These are phyloP conservation scores for Colletotrichum navitas DNA, from an alignment of 2,329 filamentous ascomycete genomes.

Conservation along the genomic window DNA sequence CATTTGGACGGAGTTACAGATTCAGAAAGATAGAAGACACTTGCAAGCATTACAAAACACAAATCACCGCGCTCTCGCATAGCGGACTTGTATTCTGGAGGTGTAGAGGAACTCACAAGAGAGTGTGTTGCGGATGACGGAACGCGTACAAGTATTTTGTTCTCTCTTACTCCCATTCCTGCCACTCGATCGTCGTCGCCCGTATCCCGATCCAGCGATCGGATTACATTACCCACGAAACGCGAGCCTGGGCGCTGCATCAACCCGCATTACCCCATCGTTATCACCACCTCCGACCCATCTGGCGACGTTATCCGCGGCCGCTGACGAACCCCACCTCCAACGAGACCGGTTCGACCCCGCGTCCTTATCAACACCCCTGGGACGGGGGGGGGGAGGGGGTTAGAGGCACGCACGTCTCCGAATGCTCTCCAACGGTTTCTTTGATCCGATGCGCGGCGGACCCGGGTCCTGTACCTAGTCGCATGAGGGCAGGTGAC, in stretches of 20 bases:
- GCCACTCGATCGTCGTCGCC: neutral
- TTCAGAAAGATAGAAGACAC: neutral
- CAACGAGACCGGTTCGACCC: neutral
- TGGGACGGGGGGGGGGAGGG: neutral
- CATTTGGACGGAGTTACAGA: neutral
- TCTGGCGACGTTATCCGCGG: neutral
- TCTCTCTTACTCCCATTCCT: neutral
- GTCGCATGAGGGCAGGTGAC: neutral
- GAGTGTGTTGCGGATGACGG: neutral
- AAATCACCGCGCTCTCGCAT: neutral
- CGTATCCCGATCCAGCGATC: neutral
- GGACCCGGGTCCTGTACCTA: too few relatives aligned
- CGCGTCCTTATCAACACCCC: slow-evolving; percentile 34
- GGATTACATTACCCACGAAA: too few relatives aligned
- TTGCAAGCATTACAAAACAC: neutral
- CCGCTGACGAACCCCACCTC: neutral
- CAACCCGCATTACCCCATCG: slow-evolving; percentile 16
- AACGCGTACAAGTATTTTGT: too few relatives aligned
- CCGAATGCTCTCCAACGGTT: slow-evolving; percentile 36
- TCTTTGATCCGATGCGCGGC: slow-evolving; percentile 20
- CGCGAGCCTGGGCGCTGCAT: slow-evolving; percentile 18
- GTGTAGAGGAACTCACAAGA: too few relatives aligned
- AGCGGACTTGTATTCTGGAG: neutral
- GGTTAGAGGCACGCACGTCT: neutral
- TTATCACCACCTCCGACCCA: neutral